Conservation (phyloP, 2,329 filamentous ascomycete species). For the Pyrenochaeta sp. region DNA sequence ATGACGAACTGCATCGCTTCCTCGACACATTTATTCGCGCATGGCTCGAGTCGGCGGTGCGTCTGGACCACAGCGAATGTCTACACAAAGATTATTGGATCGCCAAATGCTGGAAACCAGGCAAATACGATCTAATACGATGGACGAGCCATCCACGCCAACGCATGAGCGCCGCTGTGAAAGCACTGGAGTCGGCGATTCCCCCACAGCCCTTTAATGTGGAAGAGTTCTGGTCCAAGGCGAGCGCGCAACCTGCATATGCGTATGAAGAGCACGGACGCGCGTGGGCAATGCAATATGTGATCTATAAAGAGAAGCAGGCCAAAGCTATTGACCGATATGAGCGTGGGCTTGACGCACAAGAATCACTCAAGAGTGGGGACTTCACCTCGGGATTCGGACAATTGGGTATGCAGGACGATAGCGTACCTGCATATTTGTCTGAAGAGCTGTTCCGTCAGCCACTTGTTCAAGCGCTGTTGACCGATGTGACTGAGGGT, state of each 20-base stretch:
- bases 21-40: constrained; percentile 2
- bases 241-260: not conserved
- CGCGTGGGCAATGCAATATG: constrained; percentile 8
- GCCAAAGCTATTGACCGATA: not conserved
- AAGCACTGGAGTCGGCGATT: not conserved
- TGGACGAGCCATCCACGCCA: not conserved
- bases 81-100: not conserved
- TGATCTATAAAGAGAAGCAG: constrained; percentile 3
- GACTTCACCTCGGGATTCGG: not conserved
- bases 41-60: constrained; percentile 6
- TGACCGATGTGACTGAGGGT: not conserved
- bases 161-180: not conserved
- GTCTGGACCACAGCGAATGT: not conserved
- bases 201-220: not conserved
- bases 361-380: not conserved
- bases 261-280: not conserved
- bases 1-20: not conserved
- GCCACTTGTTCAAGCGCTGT: constrained; percentile 1
- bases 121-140: constrained; percentile 3
- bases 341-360: not conserved
- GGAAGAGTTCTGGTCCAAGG: constrained; percentile 1
- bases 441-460: constrained; percentile 5
- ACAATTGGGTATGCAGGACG: not conserved
- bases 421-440: not conserved
- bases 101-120: not conserved